Evolutionary conservation across 2,329 filamentous ascomycete species (phyloP), one percentile per base, ranked within the genome.

Genomic region (Purpureocillium takamizusanense): DNA sequence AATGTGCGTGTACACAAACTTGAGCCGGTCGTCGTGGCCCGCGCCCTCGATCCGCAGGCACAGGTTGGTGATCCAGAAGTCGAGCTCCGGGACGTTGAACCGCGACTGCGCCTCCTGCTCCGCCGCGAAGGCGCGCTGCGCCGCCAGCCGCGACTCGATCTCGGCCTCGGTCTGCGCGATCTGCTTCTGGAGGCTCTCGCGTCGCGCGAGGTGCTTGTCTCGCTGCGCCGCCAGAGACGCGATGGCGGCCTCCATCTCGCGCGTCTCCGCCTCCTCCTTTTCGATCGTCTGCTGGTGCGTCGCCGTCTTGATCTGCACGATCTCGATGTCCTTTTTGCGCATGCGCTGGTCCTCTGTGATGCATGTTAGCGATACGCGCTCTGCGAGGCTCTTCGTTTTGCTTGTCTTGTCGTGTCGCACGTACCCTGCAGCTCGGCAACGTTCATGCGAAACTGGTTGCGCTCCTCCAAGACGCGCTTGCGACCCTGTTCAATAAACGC

Each of bases 61-160:
- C 42, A 98, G 68, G 56, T 90, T 92, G 39, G 83, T 83, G 58
- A 94, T 85, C 92, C 92, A 98, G 57, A 97, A 97, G 49, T 89
- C 85, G 33, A 98, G 72, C 66, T 98, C 92, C 0, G 92, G 92
- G 32, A 86, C 76, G 61, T 98, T 97, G 62, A 90, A 85, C 27
- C 87, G 78, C 38, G 84, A 78, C 64, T 97, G 90, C 2, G 82
- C 76, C 51, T 94, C 86, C 29, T 94, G 70, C 50, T 86, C 80
- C 45, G 77, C 74, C 35, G 84, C 79, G 56, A 86, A 79, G 45
- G 76, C 76, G 37, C 78, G 70, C 62, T 88, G 84, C 11, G 82
- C 80, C n/a, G 81, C 81, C 16, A 84, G 64, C 31, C 77, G 73
- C 23, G 74, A 67, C 38, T 83, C 79, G 46, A 90, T 87, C 38